Conservation (phyloP, 2,329 filamentous ascomycete species). For the Graphilbum ipis-grandicollis region DNA sequence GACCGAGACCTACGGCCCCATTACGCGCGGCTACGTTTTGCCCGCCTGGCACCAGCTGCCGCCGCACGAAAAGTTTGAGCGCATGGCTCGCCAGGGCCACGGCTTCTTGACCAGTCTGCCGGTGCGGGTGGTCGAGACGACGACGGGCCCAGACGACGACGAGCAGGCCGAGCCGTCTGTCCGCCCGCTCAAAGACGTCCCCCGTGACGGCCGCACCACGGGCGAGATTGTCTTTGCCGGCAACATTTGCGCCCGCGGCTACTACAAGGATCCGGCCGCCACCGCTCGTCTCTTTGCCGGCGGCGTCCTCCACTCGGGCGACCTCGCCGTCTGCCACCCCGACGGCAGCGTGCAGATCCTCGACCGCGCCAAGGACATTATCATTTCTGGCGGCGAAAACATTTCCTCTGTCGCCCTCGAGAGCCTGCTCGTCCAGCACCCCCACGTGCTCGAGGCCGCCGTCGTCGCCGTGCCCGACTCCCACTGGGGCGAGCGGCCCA, state of each 20-base stretch:
- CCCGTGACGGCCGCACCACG: slow-evolving; percentile 29
- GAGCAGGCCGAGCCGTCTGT: background rate
- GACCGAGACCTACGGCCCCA: slow-evolving; percentile 83
- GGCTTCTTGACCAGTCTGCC: slow-evolving; percentile 75
- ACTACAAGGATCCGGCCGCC: slow-evolving; percentile 78
- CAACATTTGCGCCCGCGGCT: slow-evolving; percentile 83
- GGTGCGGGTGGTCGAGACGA: slow-evolving; percentile 61
- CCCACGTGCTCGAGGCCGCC: slow-evolving; percentile 76
- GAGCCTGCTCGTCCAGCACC: slow-evolving; percentile 74
- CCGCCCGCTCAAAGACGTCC: slow-evolving; percentile 39
- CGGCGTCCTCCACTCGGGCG: slow-evolving; percentile 74
- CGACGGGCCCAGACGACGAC: slow-evolving; percentile 25
- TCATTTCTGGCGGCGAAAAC: slow-evolving; percentile 96
- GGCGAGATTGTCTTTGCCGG: slow-evolving; percentile 56
- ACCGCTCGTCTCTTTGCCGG: slow-evolving; percentile 77
- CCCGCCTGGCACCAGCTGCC: slow-evolving; percentile 68
- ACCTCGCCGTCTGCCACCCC: slow-evolving; percentile 82
- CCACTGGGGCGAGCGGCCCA: slow-evolving; percentile 92
- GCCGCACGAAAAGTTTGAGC: slow-evolving; percentile 59
- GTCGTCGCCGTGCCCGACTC: slow-evolving; percentile 76
- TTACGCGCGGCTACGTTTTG: slow-evolving; percentile 83
- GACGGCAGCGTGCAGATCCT: slow-evolving; percentile 86
- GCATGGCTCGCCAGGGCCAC: slow-evolving; percentile 89
- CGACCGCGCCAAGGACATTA: slow-evolving; percentile 93
- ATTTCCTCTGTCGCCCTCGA: slow-evolving; percentile 90